Conservation (phyloP, 306 rosid species). For the Vicia sativa region DNA sequence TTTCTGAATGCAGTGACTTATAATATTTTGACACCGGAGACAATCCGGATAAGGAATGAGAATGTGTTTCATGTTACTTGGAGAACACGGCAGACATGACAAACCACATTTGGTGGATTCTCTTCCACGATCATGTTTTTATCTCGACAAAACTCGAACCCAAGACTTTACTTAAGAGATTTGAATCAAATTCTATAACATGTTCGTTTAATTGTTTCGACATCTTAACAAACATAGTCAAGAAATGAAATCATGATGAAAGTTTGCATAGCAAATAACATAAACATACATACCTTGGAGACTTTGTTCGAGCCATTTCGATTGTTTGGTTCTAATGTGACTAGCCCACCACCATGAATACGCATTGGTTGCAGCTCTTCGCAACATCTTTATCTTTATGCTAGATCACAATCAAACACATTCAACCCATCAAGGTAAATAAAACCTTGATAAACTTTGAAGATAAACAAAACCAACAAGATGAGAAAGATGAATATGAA, state of each 20-base stretch:
- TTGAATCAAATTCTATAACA: too few species aligned
- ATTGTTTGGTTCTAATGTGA: constrained; percentile 94
- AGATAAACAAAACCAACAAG: constrained; percentile 27
- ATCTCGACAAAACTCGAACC: too few species aligned
- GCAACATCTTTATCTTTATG: constrained; percentile 61
- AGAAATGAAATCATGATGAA: neutral
- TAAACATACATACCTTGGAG: constrained; percentile 71
- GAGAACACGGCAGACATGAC: too few species aligned
- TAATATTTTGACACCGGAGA: neutral
- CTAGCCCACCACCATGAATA: constrained; percentile 99
- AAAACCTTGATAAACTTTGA: constrained; percentile 33
- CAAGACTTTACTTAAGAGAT: too few species aligned
- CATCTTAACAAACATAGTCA: neutral
- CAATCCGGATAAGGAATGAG: too few species aligned
- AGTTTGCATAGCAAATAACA: neutral
- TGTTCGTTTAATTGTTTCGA: neutral
- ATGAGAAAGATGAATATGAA: neutral
- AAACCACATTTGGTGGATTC: too few species aligned
- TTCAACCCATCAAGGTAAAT: constrained; percentile 37
- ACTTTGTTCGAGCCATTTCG: constrained; percentile 96
- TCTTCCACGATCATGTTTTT: too few species aligned
- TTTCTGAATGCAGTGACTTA: neutral
- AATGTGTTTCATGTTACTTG: too few species aligned
- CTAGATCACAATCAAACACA: constrained; percentile 28
- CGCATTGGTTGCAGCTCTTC: constrained; percentile 93